Evolutionary conservation across 768 basidiomycete genomes (phyloP).

Genomic region (Sistotremastrum niveocremeum): DNA sequence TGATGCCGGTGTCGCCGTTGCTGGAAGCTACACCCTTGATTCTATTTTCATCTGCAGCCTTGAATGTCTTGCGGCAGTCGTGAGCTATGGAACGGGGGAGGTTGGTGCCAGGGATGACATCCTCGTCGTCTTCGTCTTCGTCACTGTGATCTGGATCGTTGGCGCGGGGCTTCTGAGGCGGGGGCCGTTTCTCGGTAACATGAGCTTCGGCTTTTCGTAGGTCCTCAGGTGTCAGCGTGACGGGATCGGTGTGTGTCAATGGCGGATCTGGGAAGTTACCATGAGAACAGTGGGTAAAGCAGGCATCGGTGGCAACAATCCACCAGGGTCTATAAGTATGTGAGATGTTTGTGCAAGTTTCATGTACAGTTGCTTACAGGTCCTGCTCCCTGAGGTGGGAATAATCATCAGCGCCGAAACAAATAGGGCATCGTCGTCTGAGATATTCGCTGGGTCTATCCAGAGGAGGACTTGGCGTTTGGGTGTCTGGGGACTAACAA

Average conservation of each 20-base stretch:
- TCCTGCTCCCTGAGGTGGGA: too few relatives aligned
- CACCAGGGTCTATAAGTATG: constrained; percentile 4
- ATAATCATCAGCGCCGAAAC: constrained; percentile 13
- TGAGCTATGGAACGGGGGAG: constrained; percentile 21
- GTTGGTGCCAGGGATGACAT: constrained; percentile 5
- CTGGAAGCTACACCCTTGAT: constrained; percentile 14
- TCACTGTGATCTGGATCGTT: constrained; percentile 6
- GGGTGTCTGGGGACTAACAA: too few relatives aligned
- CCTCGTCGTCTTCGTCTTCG: neutral
- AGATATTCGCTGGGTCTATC: too few relatives aligned
- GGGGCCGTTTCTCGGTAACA: constrained; percentile 8
- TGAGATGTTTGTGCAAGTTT: neutral
- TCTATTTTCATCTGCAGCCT: constrained; percentile 21
- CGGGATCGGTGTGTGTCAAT: constrained; percentile 8
- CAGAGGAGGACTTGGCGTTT: too few relatives aligned
- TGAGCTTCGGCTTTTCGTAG: constrained; percentile 10
- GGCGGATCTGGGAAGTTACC: constrained; percentile 8
- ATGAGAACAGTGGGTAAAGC: constrained; percentile 20
- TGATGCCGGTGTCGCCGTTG: constrained; percentile 23
- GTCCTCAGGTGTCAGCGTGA: constrained; percentile 12
- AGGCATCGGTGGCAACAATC: constrained; percentile 20
- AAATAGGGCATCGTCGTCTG: constrained; percentile 17
- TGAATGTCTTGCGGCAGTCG: constrained; percentile 19
- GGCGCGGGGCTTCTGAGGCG: neutral
- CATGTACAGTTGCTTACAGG: constrained; percentile 5